Base-by-base conservation (phyloP, 805 yeast species). In the Dipodascus albidus region DNA sequence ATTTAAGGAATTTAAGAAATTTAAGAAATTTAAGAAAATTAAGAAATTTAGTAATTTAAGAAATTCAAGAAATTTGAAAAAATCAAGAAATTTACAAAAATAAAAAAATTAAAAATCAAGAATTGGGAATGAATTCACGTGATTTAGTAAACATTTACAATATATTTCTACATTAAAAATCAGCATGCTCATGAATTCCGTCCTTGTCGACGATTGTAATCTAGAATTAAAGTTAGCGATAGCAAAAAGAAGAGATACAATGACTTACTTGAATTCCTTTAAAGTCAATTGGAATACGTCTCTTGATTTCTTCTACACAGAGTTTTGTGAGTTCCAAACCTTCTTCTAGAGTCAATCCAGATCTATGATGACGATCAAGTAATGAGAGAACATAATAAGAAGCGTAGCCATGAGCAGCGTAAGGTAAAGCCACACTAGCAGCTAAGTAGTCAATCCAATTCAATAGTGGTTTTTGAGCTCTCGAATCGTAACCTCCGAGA, bases 331-430 rank as follows among this genome's bases (percentile, higher is more conserved):
- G 74, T 49, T 81, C 75, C 55, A 91, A 65, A 1, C 97, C 99
- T 56, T 88, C 91, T 41, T 82, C 87, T 44, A 79, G 68, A 3
- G 78, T 72, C 82, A 90, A 79, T 61, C 82, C 90, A 47, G 81
- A 75, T 66, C 83, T 78, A 71, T 90, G 89, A 70, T 89, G 96
- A 61, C 84, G 89, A 72, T 93, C 99, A 60, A 93, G 75, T 58
- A 91, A 73, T 1, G 98, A 86, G 68, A 88, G 78, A 31, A 96
- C 82, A 68, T 93, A 93, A 70, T 91, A 93, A 1, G 95, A 96
- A n/a, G 98, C 96, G 65, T 93, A 93, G 11, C 99, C 99, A 67
- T 93, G 99, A 1, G 98, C 98, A 17, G 95, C 96, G 66, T 93
- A 93, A 15, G 99, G 98, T 55, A 93, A 75, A 56, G 83, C 87